Percentiles rank a stretch among this genome's conserved stretches.
These are phyloP conservation scores for Rubia balearica DNA, from an alignment of 305 asterid species.

Conservation along the genomic window DNA sequence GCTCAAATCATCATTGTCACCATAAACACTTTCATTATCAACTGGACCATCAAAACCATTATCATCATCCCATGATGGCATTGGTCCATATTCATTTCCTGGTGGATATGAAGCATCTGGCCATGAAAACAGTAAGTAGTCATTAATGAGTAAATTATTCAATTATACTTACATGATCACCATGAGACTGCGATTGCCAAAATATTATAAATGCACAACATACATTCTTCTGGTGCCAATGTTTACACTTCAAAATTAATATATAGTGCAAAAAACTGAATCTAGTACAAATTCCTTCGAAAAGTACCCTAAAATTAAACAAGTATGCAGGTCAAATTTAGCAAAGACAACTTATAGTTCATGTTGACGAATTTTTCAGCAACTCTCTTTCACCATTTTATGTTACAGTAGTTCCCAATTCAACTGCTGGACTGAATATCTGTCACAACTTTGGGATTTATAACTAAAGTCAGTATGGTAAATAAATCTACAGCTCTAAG, in stretches of 20 bases:
- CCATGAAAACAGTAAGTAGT: conserved; percentile 16
- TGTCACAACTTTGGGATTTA: not conserved
- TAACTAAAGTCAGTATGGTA: not conserved
- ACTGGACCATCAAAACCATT: conserved; percentile 46
- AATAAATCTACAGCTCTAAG: not conserved
- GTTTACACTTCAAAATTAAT: not conserved
- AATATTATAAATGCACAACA: not conserved
- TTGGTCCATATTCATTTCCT: conserved; percentile 42
- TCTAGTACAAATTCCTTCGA: not conserved
- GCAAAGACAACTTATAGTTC: not conserved
- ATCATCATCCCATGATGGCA: conserved; percentile 65
- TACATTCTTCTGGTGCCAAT: not conserved
- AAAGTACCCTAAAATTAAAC: too few relatives aligned
- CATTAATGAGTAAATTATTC: not conserved
- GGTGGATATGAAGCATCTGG: conserved; percentile 47
- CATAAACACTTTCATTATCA: conserved; percentile 45
- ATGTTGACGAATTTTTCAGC: not conserved
- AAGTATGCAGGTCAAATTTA: not conserved
- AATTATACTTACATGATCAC: not conserved
- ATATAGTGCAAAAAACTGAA: not conserved
- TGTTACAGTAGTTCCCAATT: not conserved
- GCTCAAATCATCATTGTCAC: conserved; percentile 51
- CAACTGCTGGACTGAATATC: not conserved
- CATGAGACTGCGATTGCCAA: not conserved
- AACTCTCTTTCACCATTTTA: not conserved